Evolutionary conservation across 495 filamentous ascomycete genomes (phyloP).

Genomic region (Aspergillus homomorphus): DNA sequence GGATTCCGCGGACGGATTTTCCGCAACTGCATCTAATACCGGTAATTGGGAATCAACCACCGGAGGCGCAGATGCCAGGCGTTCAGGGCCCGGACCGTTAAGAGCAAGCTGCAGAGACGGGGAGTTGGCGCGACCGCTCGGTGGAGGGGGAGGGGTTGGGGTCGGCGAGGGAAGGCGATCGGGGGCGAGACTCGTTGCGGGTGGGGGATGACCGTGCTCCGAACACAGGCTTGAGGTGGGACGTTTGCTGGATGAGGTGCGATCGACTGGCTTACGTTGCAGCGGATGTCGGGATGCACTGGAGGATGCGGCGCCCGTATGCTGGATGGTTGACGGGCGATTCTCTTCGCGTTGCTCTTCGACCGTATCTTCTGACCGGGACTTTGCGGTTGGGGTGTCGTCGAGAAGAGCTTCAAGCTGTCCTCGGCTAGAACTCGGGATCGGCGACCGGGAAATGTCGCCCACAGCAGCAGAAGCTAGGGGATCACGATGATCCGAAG

Average conservation of each 20-base stretch:
- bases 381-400: slow-evolving; percentile 5
- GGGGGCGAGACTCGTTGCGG: slow-evolving; percentile 9
- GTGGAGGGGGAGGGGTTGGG: slow-evolving; percentile 23
- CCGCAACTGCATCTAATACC: slow-evolving; percentile 33
- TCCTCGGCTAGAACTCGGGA: slow-evolving; percentile 1
- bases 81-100: slow-evolving; percentile 18
- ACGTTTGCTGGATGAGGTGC: slow-evolving; percentile 8
- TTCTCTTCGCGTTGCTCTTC: background rate
- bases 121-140: slow-evolving; percentile 10
- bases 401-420: slow-evolving; percentile 6
- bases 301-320: background rate
- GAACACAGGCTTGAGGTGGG: slow-evolving; percentile 15
- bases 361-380: slow-evolving; percentile 5
- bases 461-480: background rate
- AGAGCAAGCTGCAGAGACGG: slow-evolving; percentile 21
- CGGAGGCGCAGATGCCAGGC: slow-evolving; percentile 11
- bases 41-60: slow-evolving; percentile 28
- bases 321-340: background rate
- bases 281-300: slow-evolving; percentile 3
- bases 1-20: slow-evolving; percentile 21
- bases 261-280: slow-evolving; percentile 10
- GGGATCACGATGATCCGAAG: background rate
- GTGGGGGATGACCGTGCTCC: slow-evolving; percentile 17
- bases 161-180: slow-evolving; percentile 19
- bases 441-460: slow-evolving; percentile 4